Evolutionary conservation across 2,329 filamentous ascomycete species (phyloP), one percentile per base, ranked within the genome.

Genomic region (Verticillium zaregamsianum): DNA sequence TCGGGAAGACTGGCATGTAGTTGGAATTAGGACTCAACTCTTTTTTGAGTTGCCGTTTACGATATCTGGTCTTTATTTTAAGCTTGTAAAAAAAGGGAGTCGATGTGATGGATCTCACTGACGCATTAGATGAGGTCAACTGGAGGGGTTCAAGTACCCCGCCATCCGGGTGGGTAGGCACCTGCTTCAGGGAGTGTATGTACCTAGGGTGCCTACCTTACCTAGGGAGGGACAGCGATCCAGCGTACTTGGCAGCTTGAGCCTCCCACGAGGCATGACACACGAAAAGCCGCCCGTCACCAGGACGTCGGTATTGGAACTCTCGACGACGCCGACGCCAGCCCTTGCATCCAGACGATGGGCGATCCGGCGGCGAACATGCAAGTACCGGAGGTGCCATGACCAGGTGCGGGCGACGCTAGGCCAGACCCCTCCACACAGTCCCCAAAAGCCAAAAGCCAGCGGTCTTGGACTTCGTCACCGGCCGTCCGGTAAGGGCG

Each of bases 391-490:
- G 20, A 52, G 5, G 45, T 52, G 45, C 39, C 17, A 17, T n/a
- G 39, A 45, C n/a, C 39, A 52, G 45, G n/a, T 52, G 45, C 8
- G 45, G 12, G 11, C 28, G 45, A 14, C 45, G 20, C 45, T 52
- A 52, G 23, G 45, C 17, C 45, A n/a, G 11, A 52, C 45, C 55
- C 28, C 12, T 15, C 55, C 23, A 25, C 55, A 56, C 55, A 56
- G n/a, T 25, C 33, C 62, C 49, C 39, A 45, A 59, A 39, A 28
- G 45, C 63, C 45, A 52, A 52, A 52, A 52, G 45, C 45, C 45
- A 52, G 20, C 11, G 45, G 45, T 52, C 62, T 64, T 62, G 58
- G 58, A 58, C 60, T 40, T 64, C 64, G 64, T 65, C 64, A 64
- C 61, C 62, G 58, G 59, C 59, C 59, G 32, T 39, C 57, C 40